Conservation (phyloP, 2,329 filamentous ascomycete species). For the Chrysoporthe austroafricana region DNA sequence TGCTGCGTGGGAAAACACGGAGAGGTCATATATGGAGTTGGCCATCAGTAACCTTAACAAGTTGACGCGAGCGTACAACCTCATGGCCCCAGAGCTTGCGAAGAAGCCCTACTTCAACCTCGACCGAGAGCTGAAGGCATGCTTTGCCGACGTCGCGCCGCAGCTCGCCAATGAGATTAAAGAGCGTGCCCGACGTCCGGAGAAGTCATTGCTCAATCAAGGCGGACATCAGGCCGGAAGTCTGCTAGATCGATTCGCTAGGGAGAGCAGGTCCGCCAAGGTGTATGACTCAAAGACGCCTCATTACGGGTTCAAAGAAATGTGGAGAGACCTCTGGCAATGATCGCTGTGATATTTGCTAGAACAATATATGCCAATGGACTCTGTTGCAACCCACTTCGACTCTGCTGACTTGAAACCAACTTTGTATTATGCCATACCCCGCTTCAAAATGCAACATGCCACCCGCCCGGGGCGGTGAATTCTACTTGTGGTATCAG, state of each 20-base stretch:
- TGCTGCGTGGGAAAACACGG: conserved; percentile 71
- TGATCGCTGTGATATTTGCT: conserved; percentile 5
- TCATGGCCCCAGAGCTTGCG: conserved; percentile 89
- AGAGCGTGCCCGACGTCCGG: conserved; percentile 61
- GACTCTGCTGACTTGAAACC: background rate
- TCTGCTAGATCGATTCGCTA: conserved; percentile 64
- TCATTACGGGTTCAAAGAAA: conserved; percentile 84
- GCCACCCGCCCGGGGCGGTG: background rate
- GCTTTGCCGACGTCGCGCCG: conserved; percentile 86
- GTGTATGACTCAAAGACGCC: conserved; percentile 76
- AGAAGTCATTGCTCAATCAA: conserved; percentile 45
- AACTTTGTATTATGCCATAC: background rate
- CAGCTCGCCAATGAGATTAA: conserved; percentile 72
- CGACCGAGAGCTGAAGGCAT: conserved; percentile 77
- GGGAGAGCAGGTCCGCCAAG: conserved; percentile 54
- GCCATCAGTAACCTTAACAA: conserved; percentile 78
- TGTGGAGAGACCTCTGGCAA: conserved; percentile 81
- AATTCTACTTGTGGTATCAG: background rate
- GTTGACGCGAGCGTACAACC: conserved; percentile 85
- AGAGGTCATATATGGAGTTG: conserved; percentile 75
- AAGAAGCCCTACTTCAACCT: conserved; percentile 92
- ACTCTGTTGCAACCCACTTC: background rate
- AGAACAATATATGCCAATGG: background rate
- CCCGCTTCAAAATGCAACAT: too few relatives aligned
- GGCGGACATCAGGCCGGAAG: conserved; percentile 47